Conservation (phyloP, 306 rosid species). For the Vigna mungo region DNA sequence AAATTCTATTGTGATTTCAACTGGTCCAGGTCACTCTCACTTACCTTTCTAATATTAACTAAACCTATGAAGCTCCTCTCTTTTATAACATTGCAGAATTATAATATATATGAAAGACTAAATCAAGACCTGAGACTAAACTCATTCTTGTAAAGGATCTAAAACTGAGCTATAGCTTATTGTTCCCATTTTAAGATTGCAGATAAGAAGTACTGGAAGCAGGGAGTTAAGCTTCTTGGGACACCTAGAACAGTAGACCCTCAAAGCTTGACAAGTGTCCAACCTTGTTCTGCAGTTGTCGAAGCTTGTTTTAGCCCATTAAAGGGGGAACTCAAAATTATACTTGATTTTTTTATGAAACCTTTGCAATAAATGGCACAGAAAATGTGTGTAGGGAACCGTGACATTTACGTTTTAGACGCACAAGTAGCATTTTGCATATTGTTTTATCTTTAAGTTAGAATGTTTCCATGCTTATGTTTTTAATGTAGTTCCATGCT, state of each 20-base stretch:
- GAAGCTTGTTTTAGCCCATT: slow-evolving; percentile 76
- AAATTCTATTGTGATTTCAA: slow-evolving; percentile 64
- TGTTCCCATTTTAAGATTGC: slow-evolving; percentile 44
- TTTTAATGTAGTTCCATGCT: too few relatives aligned
- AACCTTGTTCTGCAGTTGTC: slow-evolving; percentile 57
- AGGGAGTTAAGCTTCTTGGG: slow-evolving; percentile 88
- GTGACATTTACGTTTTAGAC: neutral
- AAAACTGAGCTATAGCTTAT: slow-evolving; percentile 33
- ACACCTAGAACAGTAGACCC: slow-evolving; percentile 66
- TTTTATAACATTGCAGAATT: slow-evolving; percentile 14
- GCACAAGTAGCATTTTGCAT: neutral
- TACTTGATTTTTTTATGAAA: slow-evolving; percentile 58
- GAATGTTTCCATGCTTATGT: neutral
- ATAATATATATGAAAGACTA: slow-evolving; percentile 29
- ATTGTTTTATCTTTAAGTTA: neutral
- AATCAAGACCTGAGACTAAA: slow-evolving; percentile 1
- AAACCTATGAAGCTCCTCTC: neutral
- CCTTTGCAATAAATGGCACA: neutral
- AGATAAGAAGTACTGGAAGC: slow-evolving; percentile 94
- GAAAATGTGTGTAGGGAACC: neutral
- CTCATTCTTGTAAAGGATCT: slow-evolving; percentile 2
- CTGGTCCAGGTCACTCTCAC: slow-evolving; percentile 80
- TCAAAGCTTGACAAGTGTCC: slow-evolving; percentile 31
- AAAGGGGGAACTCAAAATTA: slow-evolving; percentile 60
- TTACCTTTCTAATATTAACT: slow-evolving; percentile 22